phyloP scores from a whole-genome alignment of 768 basidiomycete genomes.

The Naganishia kalamii region DNA sequence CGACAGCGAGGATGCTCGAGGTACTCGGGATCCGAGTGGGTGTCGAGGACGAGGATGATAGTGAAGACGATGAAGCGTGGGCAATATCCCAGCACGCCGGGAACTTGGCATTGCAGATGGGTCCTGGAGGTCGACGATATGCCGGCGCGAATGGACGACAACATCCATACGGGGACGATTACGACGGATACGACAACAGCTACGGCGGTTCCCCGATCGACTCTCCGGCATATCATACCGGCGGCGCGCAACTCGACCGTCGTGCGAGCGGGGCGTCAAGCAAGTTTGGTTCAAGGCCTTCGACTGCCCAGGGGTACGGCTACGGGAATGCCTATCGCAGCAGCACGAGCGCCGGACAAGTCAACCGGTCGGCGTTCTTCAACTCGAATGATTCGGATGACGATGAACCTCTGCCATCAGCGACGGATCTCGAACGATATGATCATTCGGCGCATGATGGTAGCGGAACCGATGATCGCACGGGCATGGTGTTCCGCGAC shows the following conservation, averaged over 20 bases:
- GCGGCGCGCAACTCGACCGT: background rate
- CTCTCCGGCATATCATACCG: constrained; percentile 27
- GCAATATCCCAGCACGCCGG: constrained; percentile 31
- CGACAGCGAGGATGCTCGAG: constrained; percentile 94
- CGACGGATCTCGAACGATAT: constrained; percentile 23
- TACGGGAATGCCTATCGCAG: background rate
- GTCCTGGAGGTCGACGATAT: constrained; percentile 36
- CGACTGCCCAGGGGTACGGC: background rate
- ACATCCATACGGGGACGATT: constrained; percentile 32
- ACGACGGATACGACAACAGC: constrained; percentile 27
- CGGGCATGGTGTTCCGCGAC: constrained; percentile 53
- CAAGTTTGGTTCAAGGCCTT: background rate
- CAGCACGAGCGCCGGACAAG: background rate
- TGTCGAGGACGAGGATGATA: constrained; percentile 78
- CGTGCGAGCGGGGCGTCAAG: background rate
- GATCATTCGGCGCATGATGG: constrained; percentile 20
- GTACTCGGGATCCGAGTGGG: constrained; percentile 92
- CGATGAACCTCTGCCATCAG: constrained; percentile 36
- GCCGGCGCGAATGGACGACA: constrained; percentile 36
- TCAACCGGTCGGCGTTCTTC: background rate
- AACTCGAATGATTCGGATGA: constrained; percentile 34
- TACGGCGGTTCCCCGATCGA: constrained; percentile 29
- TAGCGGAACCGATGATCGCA: constrained; percentile 22
- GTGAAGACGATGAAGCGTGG: constrained; percentile 48
- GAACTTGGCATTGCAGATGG: constrained; percentile 35